Evolutionary conservation across 1,284 basidiomycete genomes (phyloP).

Genomic region (Cutaneotrichosporon sp.): DNA sequence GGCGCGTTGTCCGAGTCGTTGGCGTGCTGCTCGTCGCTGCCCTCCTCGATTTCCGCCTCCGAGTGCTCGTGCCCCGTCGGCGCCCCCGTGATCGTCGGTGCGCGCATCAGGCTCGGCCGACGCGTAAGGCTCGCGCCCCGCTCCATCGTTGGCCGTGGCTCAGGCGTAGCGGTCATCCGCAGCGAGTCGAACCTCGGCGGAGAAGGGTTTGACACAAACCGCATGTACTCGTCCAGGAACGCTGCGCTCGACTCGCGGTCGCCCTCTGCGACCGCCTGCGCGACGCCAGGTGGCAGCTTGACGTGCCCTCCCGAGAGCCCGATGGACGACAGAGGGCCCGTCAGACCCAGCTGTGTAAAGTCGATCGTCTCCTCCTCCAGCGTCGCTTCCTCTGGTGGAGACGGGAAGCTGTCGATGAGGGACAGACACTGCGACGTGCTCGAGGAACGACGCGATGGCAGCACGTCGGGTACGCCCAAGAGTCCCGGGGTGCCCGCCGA

Average conservation of each 20-base stretch:
- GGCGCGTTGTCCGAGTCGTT: background rate
- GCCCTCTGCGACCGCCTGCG: background rate
- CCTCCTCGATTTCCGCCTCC: too few relatives aligned
- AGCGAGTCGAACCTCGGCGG: background rate
- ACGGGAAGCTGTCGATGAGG: background rate
- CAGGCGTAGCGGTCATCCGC: background rate
- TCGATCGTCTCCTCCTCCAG: too few relatives aligned
- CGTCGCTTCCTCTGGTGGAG: background rate
- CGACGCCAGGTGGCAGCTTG: background rate
- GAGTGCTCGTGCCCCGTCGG: too few relatives aligned
- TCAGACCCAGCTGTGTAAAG: background rate
- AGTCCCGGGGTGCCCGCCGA: background rate
- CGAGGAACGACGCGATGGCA: background rate
- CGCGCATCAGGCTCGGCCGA: too few relatives aligned
- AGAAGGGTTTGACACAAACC: background rate
- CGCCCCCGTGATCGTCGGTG: too few relatives aligned
- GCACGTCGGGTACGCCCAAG: background rate
- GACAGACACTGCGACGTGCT: background rate
- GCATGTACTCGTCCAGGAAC: constrained; percentile 3
- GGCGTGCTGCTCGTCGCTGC: background rate
- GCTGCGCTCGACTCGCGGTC: background rate
- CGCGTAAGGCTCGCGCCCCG: background rate
- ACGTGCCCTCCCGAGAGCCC: background rate
- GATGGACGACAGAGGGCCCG: background rate
- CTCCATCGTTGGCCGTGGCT: background rate